Evolutionary conservation across 495 filamentous ascomycete genomes (phyloP), one percentile per base, ranked within the genome.

Genomic region (Neurospora sp.): DNA sequence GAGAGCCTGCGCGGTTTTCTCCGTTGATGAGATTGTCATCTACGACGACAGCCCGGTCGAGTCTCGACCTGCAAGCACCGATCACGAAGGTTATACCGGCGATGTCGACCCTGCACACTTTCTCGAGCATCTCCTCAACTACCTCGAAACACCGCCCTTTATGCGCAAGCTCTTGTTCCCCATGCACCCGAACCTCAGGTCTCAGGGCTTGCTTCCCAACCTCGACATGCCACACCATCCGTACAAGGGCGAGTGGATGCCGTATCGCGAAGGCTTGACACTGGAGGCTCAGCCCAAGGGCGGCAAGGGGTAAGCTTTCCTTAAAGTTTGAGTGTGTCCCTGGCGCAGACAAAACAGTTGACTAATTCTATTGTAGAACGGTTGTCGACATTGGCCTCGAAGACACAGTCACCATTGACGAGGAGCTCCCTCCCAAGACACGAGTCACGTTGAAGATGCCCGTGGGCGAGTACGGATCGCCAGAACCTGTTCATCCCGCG

Each of bases 191-290:
- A 91, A 93, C 75, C 84, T 95, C 8, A 80, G 82, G 39, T 84
- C 81, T 0, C 90, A 90, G 35, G 92, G 90, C 9, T 80, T 87
- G 4, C 82, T 94, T 35, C 90, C 90, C 0, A 91, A 87, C 74
- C 77, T 94, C 37, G 92, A 93, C 75, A 91, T 94, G 84, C 92
- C 92, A 22, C 90, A 92, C 75, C 92, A 94, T 78, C 82, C 91
- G 7, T 86, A 88, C 72, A 81, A 81, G 53, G 82, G 88, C 37
- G 91, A 92, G 73, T 90, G 88, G 87, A 87, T 90, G 70, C 84
- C 83, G 38, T 94, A 91, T 78, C 87, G 92, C 22, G 91, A 93
- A 76, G 92, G 91, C 22, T 85, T 94, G 53, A 89, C 89, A 0
- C 71, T 87, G 14, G 74, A 81, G 1, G 74, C 69, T 22, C 72